Conservation (phyloP, 1,284 basidiomycete genomes). For the Malassezia slooffiae region DNA sequence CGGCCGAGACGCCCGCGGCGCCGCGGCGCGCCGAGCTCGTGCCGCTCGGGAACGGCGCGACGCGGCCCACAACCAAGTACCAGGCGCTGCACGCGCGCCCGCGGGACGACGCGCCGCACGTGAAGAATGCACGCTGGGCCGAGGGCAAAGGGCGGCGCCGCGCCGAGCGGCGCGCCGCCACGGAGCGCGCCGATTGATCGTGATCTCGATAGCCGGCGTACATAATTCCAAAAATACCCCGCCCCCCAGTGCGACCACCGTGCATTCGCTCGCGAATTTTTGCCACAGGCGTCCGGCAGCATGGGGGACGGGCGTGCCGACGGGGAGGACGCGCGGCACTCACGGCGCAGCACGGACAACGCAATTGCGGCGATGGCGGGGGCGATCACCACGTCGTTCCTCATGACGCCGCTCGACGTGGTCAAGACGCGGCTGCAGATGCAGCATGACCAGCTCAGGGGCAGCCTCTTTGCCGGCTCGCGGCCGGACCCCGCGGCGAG, state of each 20-base stretch:
- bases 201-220: no score
- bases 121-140: conserved; percentile 20
- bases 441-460: conserved; percentile 50
- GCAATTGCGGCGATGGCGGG: conserved; percentile 68
- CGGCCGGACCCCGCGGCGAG: background rate
- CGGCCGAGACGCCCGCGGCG: no score
- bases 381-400: conserved; percentile 67
- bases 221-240: no score
- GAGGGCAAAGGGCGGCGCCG: conserved; percentile 18
- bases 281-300: no score
- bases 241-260: no score
- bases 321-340: no score
- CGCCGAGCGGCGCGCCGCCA: conserved; percentile 10
- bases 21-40: conserved; percentile 5
- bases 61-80: conserved; percentile 15
- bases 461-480: background rate
- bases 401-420: conserved; percentile 90
- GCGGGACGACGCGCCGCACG: conserved; percentile 17
- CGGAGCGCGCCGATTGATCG: background rate
- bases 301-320: no score
- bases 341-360: no score
- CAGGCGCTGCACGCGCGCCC: conserved; percentile 10
- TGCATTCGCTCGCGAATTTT: no score
- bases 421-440: conserved; percentile 85
- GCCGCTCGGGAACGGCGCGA: conserved; percentile 22